A percentile compares a stretch with the other conserved stretches of the same genome.
phyloP scores from a whole-genome alignment of 202 grass and related monocot species.

The Elaeis oleifera region DNA sequence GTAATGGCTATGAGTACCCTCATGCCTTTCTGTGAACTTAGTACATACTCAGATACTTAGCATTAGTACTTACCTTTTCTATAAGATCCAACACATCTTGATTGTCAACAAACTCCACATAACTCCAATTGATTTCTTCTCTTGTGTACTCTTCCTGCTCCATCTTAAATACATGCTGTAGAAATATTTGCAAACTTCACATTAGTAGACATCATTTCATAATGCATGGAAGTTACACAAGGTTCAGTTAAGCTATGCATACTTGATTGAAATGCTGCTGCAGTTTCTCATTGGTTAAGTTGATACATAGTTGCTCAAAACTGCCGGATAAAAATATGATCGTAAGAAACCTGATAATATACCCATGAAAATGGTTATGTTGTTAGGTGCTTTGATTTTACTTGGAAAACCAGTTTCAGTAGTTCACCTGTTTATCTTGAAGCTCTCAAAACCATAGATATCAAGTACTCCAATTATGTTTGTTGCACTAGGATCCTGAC shows the following conservation, averaged over 20 bases:
- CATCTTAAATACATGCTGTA: conserved; percentile 98
- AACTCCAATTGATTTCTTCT: conserved; percentile 96
- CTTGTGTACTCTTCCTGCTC: conserved; percentile 97
- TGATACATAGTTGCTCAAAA: conserved; percentile 95
- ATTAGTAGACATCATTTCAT: conserved; percentile 9
- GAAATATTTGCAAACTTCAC: conserved; percentile 13
- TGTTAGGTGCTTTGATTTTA: neutral
- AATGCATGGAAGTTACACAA: neutral
- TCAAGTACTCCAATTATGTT: conserved; percentile 93
- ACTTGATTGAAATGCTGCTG: conserved; percentile 98
- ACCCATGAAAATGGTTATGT: neutral
- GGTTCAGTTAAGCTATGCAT: conserved; percentile 7
- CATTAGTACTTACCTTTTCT: conserved; percentile 72
- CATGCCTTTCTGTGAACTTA: conserved; percentile 7
- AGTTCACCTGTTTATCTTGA: conserved; percentile 84
- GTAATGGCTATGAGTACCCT: conserved; percentile 19
- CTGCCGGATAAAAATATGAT: conserved; percentile 39
- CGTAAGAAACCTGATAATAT: conserved; percentile 8
- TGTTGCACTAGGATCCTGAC: conserved; percentile 74
- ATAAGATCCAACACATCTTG: conserved; percentile 90
- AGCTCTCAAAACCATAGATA: conserved; percentile 98
- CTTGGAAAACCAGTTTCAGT: neutral
- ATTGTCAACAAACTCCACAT: conserved; percentile 97
- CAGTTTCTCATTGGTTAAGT: conserved; percentile 94
- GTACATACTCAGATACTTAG: conserved; percentile 16